A percentile compares a stretch with the other conserved stretches of the same genome.
phyloP scores from a whole-genome alignment of 148 eudicot genomes.

The Silene latifolia region DNA sequence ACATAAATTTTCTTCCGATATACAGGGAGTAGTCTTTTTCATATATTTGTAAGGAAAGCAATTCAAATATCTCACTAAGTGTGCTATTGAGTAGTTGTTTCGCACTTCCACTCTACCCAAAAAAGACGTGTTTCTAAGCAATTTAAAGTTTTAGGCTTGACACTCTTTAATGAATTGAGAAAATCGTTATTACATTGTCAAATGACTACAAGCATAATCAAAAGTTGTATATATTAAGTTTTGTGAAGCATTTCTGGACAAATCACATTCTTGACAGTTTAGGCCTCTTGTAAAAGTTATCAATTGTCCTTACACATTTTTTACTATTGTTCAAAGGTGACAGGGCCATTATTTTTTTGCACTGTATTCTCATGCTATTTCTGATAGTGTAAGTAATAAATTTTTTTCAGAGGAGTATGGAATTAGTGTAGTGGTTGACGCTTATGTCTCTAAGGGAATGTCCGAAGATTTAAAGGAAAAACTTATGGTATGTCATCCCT shows the following conservation, averaged over 20 bases:
- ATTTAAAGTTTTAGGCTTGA: neutral
- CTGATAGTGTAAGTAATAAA: neutral
- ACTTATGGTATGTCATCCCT: conserved; percentile 49
- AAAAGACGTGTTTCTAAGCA: neutral
- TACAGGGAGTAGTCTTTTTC: too few relatives aligned
- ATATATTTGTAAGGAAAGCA: neutral
- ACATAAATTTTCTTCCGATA: too few relatives aligned
- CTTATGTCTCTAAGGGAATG: conserved; percentile 47
- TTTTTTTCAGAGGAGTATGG: conserved; percentile 48
- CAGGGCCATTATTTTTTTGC: neutral
- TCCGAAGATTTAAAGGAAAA: conserved; percentile 59
- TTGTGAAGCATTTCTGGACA: neutral
- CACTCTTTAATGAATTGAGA: neutral
- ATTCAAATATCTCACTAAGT: neutral
- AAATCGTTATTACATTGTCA: neutral
- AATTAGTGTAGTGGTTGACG: conserved; percentile 52
- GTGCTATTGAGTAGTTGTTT: neutral
- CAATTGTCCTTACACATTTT: neutral
- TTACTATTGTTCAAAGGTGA: neutral
- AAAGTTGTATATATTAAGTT: neutral
- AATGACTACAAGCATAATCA: neutral
- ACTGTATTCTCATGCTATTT: neutral
- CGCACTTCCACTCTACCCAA: neutral
- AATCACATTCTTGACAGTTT: neutral
- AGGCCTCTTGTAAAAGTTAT: neutral